Evolutionary conservation across 176 grass and related monocot species (phyloP).

Genomic region (bread wheat (Triticum aestivum)): IWGSC_CS_RefSeq_v2.1 NC_057802.1:121805346-121805845

Average conservation of each 20-base stretch:
- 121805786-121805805: too few species aligned
- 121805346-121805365: slow-evolving; percentile 45
- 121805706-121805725: too few species aligned
- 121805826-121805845: too few species aligned
- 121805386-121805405: slow-evolving; percentile 49
- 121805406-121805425: slow-evolving; percentile 33
- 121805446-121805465: slow-evolving; percentile 23
- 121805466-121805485: not conserved
- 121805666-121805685: too few species aligned
- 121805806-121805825: too few species aligned
- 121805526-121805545: not conserved
- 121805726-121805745: too few species aligned
- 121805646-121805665: too few species aligned
- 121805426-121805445: slow-evolving; percentile 56
- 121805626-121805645: too few species aligned
- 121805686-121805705: too few species aligned
- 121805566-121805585: not conserved
- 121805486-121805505: not conserved
- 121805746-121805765: too few species aligned
- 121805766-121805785: too few species aligned
- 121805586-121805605: not conserved
- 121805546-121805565: not conserved
- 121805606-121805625: too few species aligned
- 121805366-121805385: slow-evolving; percentile 56
- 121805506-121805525: not conserved